Evolutionary conservation across 139 green algal species (phyloP).

Genomic region (Desmodesmus armatus): DNA sequence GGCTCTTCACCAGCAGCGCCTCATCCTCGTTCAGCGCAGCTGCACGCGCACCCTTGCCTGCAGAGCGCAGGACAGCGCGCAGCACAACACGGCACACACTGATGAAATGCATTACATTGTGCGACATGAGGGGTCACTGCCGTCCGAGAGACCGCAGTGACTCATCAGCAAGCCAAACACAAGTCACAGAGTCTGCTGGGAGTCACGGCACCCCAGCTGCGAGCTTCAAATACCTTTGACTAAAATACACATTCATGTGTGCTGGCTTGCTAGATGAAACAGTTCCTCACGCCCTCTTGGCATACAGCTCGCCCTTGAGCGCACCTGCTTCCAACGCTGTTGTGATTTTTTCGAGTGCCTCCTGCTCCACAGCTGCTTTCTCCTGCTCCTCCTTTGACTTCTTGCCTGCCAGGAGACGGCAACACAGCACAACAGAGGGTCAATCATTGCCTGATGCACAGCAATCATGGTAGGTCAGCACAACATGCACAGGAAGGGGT

Average conservation of each 20-base stretch:
- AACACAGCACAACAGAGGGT: conserved; percentile 3
- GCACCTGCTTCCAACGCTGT: conserved; percentile 1
- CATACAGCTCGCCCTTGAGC: too few species aligned
- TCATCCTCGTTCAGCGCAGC: conserved; percentile 86
- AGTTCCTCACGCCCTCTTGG: too few species aligned
- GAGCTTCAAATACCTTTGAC: too few species aligned
- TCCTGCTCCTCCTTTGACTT: conserved; percentile 79
- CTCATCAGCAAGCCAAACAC: neutral
- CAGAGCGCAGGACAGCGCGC: too few species aligned
- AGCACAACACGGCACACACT: conserved; percentile 62
- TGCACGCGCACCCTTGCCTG: conserved; percentile 78
- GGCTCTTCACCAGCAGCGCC: conserved; percentile 61
- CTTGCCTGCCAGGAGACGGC: conserved; percentile 58
- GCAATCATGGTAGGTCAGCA: neutral
- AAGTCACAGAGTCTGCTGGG: neutral
- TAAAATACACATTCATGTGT: too few species aligned
- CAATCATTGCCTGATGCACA: too few species aligned
- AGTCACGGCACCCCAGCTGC: too few species aligned
- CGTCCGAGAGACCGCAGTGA: too few species aligned
- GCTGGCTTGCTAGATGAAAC: too few species aligned
- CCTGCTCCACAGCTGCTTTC: conserved; percentile 76
- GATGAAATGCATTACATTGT: too few species aligned
- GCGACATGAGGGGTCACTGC: too few species aligned
- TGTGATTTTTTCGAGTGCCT: conserved; percentile 73
- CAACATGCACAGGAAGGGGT: too few species aligned